phyloP scores from a whole-genome alignment of 768 basidiomycete genomes.

The Leccinum arenicola region DNA sequence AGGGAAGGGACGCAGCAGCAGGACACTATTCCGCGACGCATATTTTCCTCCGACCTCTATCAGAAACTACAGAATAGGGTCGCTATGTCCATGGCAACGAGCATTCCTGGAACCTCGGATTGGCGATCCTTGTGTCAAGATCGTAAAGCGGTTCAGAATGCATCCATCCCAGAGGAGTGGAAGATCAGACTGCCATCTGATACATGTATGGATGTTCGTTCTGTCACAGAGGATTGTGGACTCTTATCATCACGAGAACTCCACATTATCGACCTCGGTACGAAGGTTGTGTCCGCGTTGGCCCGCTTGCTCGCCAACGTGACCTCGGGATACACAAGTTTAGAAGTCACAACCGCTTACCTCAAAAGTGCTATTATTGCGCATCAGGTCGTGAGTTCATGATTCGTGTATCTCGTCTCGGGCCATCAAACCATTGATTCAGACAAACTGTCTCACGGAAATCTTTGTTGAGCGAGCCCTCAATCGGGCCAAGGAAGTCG shows the following conservation, averaged over 20 bases:
- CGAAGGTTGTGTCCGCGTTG: conserved; percentile 24
- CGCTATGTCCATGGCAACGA: not conserved
- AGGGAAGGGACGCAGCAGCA: not conserved
- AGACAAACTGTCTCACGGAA: conserved; percentile 31
- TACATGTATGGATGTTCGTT: conserved; percentile 19
- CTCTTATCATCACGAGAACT: conserved; percentile 24
- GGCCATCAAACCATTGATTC: not conserved
- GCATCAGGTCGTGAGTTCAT: conserved; percentile 23
- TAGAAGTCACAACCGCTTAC: conserved; percentile 29
- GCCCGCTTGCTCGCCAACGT: conserved; percentile 21
- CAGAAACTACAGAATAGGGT: not conserved
- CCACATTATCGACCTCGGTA: conserved; percentile 21
- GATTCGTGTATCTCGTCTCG: not conserved
- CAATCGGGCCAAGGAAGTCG: conserved; percentile 26
- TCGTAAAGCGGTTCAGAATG: conserved; percentile 20
- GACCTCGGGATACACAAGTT: conserved; percentile 22
- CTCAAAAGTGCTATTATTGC: conserved; percentile 29
- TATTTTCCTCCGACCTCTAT: not conserved
- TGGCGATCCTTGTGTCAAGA: conserved; percentile 22
- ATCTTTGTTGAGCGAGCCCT: conserved; percentile 27
- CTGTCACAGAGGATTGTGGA: conserved; percentile 20
- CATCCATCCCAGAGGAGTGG: conserved; percentile 26
- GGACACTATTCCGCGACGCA: not conserved
- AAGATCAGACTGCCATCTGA: conserved; percentile 18
- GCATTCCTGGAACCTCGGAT: conserved; percentile 2